These are phyloP conservation scores for Mortierella sp. DNA, from an alignment of 371 early-diverging fungal genomes.

Conservation along the genomic window DNA sequence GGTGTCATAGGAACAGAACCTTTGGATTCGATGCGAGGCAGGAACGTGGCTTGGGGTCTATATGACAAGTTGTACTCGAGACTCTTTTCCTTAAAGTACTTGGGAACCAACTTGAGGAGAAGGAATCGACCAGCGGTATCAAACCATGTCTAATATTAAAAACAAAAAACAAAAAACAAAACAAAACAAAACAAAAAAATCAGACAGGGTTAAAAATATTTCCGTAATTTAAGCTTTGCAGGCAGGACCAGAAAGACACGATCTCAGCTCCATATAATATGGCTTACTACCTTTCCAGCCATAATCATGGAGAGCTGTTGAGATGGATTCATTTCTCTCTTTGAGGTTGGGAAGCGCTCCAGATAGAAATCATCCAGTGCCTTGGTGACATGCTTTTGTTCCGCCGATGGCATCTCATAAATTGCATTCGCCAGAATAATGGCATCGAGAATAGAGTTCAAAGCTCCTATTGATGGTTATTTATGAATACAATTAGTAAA, in stretches of 20 bases:
- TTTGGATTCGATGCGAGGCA: slow-evolving; percentile 25
- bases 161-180: no score
- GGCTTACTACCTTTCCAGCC: slow-evolving; percentile 30
- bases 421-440: slow-evolving; percentile 25
- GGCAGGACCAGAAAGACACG: no score
- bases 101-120: slow-evolving; percentile 36
- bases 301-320: slow-evolving; percentile 28
- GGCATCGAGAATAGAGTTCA: slow-evolving; percentile 41
- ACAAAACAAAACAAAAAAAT: not conserved
- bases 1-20: slow-evolving; percentile 22
- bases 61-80: slow-evolving; percentile 27
- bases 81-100: slow-evolving; percentile 43
- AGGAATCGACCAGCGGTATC: slow-evolving; percentile 31
- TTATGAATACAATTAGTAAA: no score
- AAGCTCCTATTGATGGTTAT: slow-evolving; percentile 6
- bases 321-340: slow-evolving; percentile 22
- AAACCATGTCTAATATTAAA: slow-evolving; percentile 39
- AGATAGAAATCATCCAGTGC: slow-evolving; percentile 35
- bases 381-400: slow-evolving; percentile 21
- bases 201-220: not conserved
- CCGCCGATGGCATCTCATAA: slow-evolving; percentile 32
- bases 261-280: not conserved
- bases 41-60: slow-evolving; percentile 26
- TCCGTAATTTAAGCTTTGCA: not conserved
- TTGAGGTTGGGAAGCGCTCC: slow-evolving; percentile 26